Evolutionary conservation across 257 asterid species (phyloP), one percentile per base, ranked within the genome.

Genomic region (Prunella vulgaris): DNA sequence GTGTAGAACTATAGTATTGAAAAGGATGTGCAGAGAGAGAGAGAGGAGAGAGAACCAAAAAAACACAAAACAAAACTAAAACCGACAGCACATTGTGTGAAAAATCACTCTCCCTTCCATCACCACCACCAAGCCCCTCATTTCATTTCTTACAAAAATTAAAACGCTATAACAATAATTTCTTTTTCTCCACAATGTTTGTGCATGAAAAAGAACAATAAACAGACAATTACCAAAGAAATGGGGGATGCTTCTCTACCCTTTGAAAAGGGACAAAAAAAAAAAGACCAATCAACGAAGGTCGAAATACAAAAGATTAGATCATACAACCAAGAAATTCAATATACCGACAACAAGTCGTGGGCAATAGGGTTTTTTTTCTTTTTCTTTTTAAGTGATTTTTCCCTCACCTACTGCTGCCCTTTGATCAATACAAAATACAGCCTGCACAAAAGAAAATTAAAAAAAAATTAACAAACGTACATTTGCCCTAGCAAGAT

Each of bases 291-390:
- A 74, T 71, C 82, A 56, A 70, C 46, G 15, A 30, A 46, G 38
- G 48, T 10, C 6, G 72, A 44, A 66, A 72, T 73, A 20, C 40
- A 54, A 53, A 68, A 61, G 67, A 27, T 64, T 72, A 46, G 83
- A 78, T 78, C 81, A 30, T 37, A 22, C 25, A 57, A 62, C 44
- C 37, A 59, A 17, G 40, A 46, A 60, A 53, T 73, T 12, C 65
- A 59, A 73, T 66, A 38, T 35, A 61, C 73, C 75, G 73, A 76
- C 79, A 81, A 63, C n/a, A 24, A 37, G 58, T 73, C 73, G 77
- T 74, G 73, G 80, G 82, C 60, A 60, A 22, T 66, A 53, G 72
- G 69, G 15, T 46, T 74, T 70, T 70, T 64, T 67, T 32, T 30
- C 3, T 20, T 21, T 17, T 10, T 46, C 53, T 27, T 10, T 4